Evolutionary conservation across 805 yeast genomes (phyloP), one percentile per base, ranked within the genome.

Genomic region (Vanderwaltozyma yarrowii): DNA sequence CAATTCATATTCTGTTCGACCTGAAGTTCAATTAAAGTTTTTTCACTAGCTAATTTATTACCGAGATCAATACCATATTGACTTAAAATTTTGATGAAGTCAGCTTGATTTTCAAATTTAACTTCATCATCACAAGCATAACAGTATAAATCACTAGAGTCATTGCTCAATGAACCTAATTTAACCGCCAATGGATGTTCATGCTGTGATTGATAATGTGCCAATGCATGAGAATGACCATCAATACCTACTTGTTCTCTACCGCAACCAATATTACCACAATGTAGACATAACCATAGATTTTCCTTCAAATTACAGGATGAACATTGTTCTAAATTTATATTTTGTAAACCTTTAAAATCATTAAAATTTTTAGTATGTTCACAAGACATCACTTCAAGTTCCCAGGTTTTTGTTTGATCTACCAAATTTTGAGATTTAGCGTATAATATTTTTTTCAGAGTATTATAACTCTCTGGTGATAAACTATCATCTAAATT

Each of bases 251-350:
- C 85, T 60, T 92, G 98, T 24, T 78, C 78, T 46, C 99, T 68
- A 5, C 99, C 99, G 63, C 99, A 92, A 4, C 96, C 96, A 10
- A 87, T 50, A n/a, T 72, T 64, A 2, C 98, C 98, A 69, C 98
- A 92, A 35, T 73, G 73, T 33, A 92, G 62, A 64, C 99, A 92
- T 14, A 92, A 67, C 99, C 99, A 92, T 33, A 92, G 61, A 55
- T 92, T 92, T 46, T 79, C 82, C 23, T 62, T 59, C 45, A 92
- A 65, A 1, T 71, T 82, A 62, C 94, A 83, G 10, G 56, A 57
- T 3, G 49, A 44, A 57, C 94, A 83, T 35, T 70, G 52, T 0
- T 65, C 43, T 16, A 38, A 12, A 4, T 71, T 44, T 25, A 71
- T 66, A 3, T 56, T 18, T 6, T 36, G 27, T 32, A 36, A 40